Evolutionary conservation across 176 grass and related monocot genomes (phyloP), one percentile per base, ranked within the genome.

Genomic region (Aechmea fasciata): DNA sequence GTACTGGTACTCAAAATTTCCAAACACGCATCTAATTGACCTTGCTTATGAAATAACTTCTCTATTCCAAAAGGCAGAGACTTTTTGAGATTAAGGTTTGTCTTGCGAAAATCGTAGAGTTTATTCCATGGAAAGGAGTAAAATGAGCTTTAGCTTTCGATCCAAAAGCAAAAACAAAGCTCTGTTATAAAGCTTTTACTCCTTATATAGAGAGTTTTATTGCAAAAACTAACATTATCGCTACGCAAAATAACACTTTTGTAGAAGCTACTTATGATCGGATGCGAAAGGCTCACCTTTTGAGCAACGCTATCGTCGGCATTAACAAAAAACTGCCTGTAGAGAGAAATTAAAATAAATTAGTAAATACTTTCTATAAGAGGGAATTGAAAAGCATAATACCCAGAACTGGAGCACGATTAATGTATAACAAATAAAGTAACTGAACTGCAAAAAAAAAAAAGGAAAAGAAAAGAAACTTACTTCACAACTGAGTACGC

Each of bases 401-500:
- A 20, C 29, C 10, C 10, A 24, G 25, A 49, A 66, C 51, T 49
- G 49, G 22, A 73, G 54, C 47, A 67, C 55, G 18, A 17, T 3
- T 19, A 11, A 52, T 2, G 19, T 53, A 69, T 26, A 48, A 67
- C 26, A 52, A 17, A 49, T 11, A 14, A 11, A 29, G 22, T 22
- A 47, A 41, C 59, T 13, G 5, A 18, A 7, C 20, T 11, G 28
- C 63, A 10, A 8, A 71, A 19, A 14, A 13, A 50, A 13, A 12
- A 15, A 52, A 49, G 6, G 15, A 15, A 52, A 49, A 10, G 29
- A 1, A 20, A 55, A 47, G 22, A 54, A 41, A 52, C 71, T 82
- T 77, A 96, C 87, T 96, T 96, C 76, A 96, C 87, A 55, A 91
- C 84, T 4, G 91, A 83, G 73, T 96, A 96, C 33, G 91, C 91